Evolutionary conservation across 345 rosid genomes (phyloP).

Genomic region (Syzygium jambos): DNA sequence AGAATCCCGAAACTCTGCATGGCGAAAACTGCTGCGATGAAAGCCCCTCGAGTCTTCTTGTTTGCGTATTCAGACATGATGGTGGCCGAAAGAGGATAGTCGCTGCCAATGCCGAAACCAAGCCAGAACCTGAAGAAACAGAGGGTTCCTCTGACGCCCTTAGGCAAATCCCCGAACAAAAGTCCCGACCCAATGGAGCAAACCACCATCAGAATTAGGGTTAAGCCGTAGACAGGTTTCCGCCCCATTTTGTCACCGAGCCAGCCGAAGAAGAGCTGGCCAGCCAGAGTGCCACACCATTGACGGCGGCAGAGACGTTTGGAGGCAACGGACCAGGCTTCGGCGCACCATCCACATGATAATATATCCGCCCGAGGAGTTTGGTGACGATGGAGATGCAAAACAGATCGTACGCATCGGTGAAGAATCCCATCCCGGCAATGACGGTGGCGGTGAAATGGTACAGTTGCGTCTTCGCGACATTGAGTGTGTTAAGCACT

Average conservation of each 20-base stretch:
- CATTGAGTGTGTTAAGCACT: slow-evolving; percentile 56
- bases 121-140: slow-evolving; percentile 88
- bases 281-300: slow-evolving; percentile 66
- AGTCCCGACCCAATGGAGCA: slow-evolving; percentile 57
- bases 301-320: slow-evolving; percentile 49
- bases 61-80: slow-evolving; percentile 85
- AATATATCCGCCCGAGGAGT: slow-evolving; percentile 63
- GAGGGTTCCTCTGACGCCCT: slow-evolving; percentile 47
- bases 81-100: slow-evolving; percentile 80
- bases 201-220: slow-evolving; percentile 54
- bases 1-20: slow-evolving; percentile 85
- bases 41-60: slow-evolving; percentile 66
- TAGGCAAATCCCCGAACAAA: slow-evolving; percentile 31
- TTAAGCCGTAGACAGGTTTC: slow-evolving; percentile 56
- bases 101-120: slow-evolving; percentile 83
- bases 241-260: slow-evolving; percentile 81
- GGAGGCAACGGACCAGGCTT: slow-evolving; percentile 55
- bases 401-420: slow-evolving; percentile 73
- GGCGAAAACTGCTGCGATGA: slow-evolving; percentile 66
- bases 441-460: slow-evolving; percentile 52
- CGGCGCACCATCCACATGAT: slow-evolving; percentile 29
- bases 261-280: slow-evolving; percentile 81
- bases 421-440: slow-evolving; percentile 88
- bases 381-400: slow-evolving; percentile 73
- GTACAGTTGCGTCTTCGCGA: slow-evolving; percentile 49